Evolutionary conservation across 768 basidiomycete species (phyloP), one percentile per base, ranked within the genome.

Genomic region (Austroboletus festivus): DNA sequence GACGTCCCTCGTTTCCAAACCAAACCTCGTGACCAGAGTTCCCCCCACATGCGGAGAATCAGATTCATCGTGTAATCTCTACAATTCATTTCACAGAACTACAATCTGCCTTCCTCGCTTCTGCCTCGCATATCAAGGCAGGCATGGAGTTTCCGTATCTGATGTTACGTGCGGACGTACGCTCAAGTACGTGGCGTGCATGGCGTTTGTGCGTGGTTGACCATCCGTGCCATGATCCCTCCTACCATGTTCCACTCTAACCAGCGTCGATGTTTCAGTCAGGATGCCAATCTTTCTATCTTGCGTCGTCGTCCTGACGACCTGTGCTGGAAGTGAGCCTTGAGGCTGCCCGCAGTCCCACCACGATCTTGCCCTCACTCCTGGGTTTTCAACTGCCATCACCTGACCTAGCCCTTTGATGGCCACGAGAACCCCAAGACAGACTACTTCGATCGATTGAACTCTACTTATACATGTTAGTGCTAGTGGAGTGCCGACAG

Each of bases 21-120:
- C 13, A 47, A 28, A 0, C 47, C 55, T 46, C 58, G 47, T 64
- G 59, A 55, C 56, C 44, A 23, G 52, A 50, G n/a, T n/a, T n/a
- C 65, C 60, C 63, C 65, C 53, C 60, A 53, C 42, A 55, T 47
- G 63, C 50, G 55, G 60, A 63, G 65, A 53, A 64, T 65, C 62
- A 54, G 54, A 52, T 59, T 13, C 46, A 48, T 42, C 24, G 44
- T 42, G 12, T n/a, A 7, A 7, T 33, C 9, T 33, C 31, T n/a
- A n/a, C 12, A 7, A 18, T 20, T 54, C 58, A 62, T 63, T 56
- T 55, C 57, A 50, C 50, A 44, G 9, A 50, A 38, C 42, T 55
- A 50, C 48, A n/a, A n/a, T 46, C 44, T 39, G 33, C 50, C 31
- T 40, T 49, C 57, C 55, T 63, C 42, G 51, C 51, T 58, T 53